These are phyloP conservation scores for Heliamphora pulchella DNA, from an alignment of 179 eudicot species.

Conservation along the genomic window DNA sequence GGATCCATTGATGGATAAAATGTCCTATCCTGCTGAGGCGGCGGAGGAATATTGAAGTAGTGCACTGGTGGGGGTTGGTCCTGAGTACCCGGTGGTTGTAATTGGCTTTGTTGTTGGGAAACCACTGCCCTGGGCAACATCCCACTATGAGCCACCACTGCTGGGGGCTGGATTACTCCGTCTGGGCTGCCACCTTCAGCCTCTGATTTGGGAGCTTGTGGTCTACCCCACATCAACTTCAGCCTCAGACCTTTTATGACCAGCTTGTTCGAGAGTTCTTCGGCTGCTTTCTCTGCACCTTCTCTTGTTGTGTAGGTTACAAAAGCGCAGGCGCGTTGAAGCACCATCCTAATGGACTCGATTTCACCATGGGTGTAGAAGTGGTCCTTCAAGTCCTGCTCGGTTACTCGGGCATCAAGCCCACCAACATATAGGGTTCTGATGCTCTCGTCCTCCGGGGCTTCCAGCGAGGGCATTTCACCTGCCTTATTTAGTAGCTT, in stretches of 20 bases:
- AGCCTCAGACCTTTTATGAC: constrained; percentile 79
- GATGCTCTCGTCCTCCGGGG: constrained; percentile 93
- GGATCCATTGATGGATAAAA: constrained; percentile 98
- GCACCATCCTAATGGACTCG: constrained; percentile 78
- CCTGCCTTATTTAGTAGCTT: constrained; percentile 92
- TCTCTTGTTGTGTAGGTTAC: constrained; percentile 93
- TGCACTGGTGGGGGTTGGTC: constrained; percentile 56
- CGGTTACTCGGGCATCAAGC: constrained; percentile 71
- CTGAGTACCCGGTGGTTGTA: constrained; percentile 60
- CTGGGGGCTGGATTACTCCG: constrained; percentile 52
- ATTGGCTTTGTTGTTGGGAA: constrained; percentile 79
- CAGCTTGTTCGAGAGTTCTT: constrained; percentile 82
- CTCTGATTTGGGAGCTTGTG: constrained; percentile 76
- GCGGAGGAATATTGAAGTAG: constrained; percentile 75
- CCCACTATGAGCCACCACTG: constrained; percentile 71
- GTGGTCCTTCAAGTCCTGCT: constrained; percentile 85
- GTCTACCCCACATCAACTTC: constrained; percentile 94
- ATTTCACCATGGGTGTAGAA: constrained; percentile 94
- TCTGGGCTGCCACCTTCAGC: constrained; percentile 45
- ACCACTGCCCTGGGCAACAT: constrained; percentile 84
- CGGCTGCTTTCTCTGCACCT: constrained; percentile 97
- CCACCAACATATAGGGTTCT: constrained; percentile 93
- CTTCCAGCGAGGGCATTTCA: constrained; percentile 81
- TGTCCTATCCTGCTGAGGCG: constrained; percentile 63
- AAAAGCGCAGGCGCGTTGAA: constrained; percentile 85